Evolutionary conservation across 306 rosid genomes (phyloP), one percentile per base, ranked within the genome.

Genomic region (Lathyrus sativus): DNA sequence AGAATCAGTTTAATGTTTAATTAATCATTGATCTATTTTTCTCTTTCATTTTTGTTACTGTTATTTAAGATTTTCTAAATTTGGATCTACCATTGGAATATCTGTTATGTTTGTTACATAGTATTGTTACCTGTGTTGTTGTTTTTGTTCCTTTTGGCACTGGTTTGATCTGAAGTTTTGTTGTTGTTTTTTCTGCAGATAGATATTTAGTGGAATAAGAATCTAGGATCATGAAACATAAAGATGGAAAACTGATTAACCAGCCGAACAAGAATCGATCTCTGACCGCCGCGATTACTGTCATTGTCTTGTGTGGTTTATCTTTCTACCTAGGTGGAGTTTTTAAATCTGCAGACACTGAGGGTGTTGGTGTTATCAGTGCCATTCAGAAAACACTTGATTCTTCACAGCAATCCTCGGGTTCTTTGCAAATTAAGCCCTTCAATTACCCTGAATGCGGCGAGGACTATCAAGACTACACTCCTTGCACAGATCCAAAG

Each of bases 401-500:
- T 4, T 62, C 89, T 55, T 68, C 93, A 31, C 79, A 60, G 67
- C 87, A 77, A 22, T 7, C 76, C 4, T 61, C 74, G 9, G 89
- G 78, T 46, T 69, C 95, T 42, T 85, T 95, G 18, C 95, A 82
- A 42, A 58, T 84, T 53, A 85, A 72, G 54, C 29, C 89, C 7
- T 41, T 79, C 39, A 39, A 11, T 51, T 90, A 88, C 76, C 82
- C 95, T 14, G 89, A 84, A 72, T 95, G 99, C 79, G 49, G 84
- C 79, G 44, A 3, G 3, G 90, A 90, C 17, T 85, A 74, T 70
- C 99, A 95, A 79, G 99, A 85, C 82, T 91, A 85, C 78, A 95
- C 99, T 50, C 99, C 99, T 10, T 95, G 99, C 91, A 95, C 97
- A 44, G 95, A 95, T 87, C 99, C 99, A 65, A 90, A 72, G 95